Base-by-base conservation (phyloP, 768 basidiomycete species). In the Royoungia palumana region DNA sequence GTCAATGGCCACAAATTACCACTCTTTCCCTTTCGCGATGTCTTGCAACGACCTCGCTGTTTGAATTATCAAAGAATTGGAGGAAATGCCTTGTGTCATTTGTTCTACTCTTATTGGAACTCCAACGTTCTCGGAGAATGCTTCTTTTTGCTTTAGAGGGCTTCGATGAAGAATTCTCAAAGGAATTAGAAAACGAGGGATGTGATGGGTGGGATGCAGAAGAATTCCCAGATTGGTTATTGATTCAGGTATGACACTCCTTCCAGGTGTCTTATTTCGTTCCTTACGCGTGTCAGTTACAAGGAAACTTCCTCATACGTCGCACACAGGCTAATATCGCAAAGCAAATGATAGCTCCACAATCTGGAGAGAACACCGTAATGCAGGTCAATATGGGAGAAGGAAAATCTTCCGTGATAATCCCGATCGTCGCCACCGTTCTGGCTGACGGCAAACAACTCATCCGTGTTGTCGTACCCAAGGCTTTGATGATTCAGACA, bases 321-420 rank as follows among this genome's bases (percentile, higher is more conserved):
- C 61, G 68, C 0, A 41, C 75, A 4, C 79, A 80, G 49, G 57
- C 61, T 0, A 21, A 57, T 0, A 59, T 78, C 16, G 72, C 77
- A 1, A 50, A 55, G 7, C 69, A 77, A 45, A 79, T 80, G 79
- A 70, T 77, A 14, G 34, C 56, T 1, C 75, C 79, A 0, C 46
- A 35, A 1, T 67, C 61, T 0, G 42, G 50, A 1, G 9, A 53
- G 8, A 81, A 73, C 39, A 70, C 70, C 0, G 58, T 67, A 2
- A 60, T 75, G n/a, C 79, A 79, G 35, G 67, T 81, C 11, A 78
- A 79, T 40, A 81, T 81, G 79, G 79, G 79, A 7, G 79, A 79
- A 48, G 78, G 80, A 1, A 80, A 80, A 51, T 67, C 67, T 2
- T 72, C 70, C 0, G 70, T 71, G 2, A 72, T 81, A 16, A 67